phyloP scores from a whole-genome alignment of 139 green algal genomes.

The Zygnema circumcarinatum region DNA sequence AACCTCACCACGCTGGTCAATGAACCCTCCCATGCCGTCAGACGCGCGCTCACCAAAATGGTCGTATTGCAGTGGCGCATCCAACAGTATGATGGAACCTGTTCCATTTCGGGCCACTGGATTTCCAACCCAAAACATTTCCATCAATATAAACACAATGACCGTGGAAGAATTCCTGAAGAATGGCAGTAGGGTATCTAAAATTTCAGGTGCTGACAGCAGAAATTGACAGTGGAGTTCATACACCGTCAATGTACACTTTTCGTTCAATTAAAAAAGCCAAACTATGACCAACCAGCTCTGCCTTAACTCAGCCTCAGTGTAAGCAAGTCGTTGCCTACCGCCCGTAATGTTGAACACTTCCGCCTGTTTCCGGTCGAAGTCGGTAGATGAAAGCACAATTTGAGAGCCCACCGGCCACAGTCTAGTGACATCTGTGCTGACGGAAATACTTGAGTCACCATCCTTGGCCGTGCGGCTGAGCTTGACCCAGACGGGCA shows the following conservation, averaged over 20 bases:
- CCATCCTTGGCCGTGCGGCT: background rate
- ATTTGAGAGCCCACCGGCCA: slow-evolving; percentile 19
- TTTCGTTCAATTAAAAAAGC: no score
- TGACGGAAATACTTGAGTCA: background rate
- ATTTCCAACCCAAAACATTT: background rate
- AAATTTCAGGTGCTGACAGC: no score
- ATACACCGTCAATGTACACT: no score
- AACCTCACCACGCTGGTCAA: slow-evolving; percentile 37
- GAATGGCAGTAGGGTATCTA: no score
- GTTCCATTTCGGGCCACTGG: background rate
- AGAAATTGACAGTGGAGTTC: no score
- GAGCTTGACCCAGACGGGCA: background rate
- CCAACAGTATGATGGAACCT: background rate
- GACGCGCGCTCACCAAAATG: slow-evolving; percentile 9
- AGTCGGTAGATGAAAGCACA: slow-evolving; percentile 31
- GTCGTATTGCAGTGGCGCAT: background rate
- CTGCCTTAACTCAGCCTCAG: no score
- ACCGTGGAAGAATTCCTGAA: no score
- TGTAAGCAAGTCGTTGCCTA: no score
- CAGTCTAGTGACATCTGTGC: background rate
- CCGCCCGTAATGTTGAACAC: slow-evolving; percentile 27
- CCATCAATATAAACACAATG: no score
- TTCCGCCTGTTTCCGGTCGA: slow-evolving; percentile 40
- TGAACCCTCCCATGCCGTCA: slow-evolving; percentile 4
- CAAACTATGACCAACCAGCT: no score